Evolutionary conservation across 129 eudicot species (phyloP).

Genomic region (Pittosporum tobira): DNA sequence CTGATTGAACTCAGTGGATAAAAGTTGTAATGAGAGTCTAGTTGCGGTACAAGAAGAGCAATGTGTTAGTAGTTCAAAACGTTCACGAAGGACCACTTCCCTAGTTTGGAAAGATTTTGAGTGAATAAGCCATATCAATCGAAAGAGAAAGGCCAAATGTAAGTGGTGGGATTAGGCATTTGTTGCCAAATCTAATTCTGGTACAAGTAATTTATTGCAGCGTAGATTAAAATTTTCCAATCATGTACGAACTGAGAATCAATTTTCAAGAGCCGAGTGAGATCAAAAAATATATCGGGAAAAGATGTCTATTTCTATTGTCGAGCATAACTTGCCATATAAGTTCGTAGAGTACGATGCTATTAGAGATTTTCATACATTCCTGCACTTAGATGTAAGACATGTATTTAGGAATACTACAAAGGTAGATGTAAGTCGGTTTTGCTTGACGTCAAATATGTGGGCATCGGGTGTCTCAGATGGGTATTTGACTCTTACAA

Average conservation of each 20-base stretch:
- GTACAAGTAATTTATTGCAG: neutral
- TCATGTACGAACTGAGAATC: neutral
- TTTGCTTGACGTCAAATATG: conserved; percentile 1
- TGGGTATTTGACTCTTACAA: conserved; percentile 4
- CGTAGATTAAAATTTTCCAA: neutral
- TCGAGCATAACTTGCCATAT: conserved; percentile 8
- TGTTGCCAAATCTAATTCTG: neutral
- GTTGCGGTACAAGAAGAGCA: too few species aligned
- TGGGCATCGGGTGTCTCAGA: conserved; percentile 8
- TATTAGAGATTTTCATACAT: neutral
- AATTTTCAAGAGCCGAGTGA: neutral
- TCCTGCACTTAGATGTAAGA: conserved; percentile 2
- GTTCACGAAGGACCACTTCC: conserved; percentile 1
- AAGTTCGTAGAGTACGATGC: conserved; percentile 11
- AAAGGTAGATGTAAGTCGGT: neutral
- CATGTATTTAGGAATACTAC: neutral
- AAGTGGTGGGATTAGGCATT: neutral
- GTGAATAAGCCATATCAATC: neutral
- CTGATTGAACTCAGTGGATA: too few species aligned
- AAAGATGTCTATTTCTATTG: neutral
- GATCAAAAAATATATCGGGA: conserved; percentile 5
- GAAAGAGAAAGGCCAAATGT: neutral
- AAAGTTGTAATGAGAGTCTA: too few species aligned
- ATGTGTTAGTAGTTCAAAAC: too few species aligned
- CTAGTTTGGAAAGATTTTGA: conserved; percentile 4